A percentile compares a stretch with the other conserved stretches of the same genome.
Evolutionary conservation across 2,329 filamentous ascomycete species (phyloP).

Genomic region (Bipolaris oryzae): DNA sequence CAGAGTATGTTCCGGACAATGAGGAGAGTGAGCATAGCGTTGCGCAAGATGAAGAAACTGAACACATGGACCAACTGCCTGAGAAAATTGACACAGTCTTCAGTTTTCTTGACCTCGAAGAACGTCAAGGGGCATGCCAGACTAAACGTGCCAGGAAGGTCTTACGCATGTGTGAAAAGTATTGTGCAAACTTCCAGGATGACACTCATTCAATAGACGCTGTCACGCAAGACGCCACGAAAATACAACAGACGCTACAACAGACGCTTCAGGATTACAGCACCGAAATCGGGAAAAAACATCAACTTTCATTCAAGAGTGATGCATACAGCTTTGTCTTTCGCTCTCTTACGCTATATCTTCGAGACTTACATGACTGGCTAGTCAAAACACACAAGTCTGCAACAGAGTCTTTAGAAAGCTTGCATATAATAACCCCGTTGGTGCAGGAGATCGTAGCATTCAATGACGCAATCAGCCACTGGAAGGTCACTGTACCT

Average conservation of each 20-base stretch:
- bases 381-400: constrained; percentile 12
- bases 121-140: constrained; percentile 25
- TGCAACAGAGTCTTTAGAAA: constrained; percentile 13
- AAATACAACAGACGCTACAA: constrained; percentile 18
- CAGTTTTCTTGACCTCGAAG: constrained; percentile 24
- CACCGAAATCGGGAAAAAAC: constrained; percentile 1
- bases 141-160: constrained; percentile 25
- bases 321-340: constrained; percentile 41
- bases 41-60: constrained; percentile 5
- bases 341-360: constrained; percentile 20
- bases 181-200: constrained; percentile 5
- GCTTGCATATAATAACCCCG: constrained; percentile 25
- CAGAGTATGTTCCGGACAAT: neutral
- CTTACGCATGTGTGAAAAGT: constrained; percentile 16
- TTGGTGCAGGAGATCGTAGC: constrained; percentile 26
- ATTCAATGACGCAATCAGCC: constrained; percentile 32
- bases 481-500: constrained; percentile 29
- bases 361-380: constrained; percentile 27
- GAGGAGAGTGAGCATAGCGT: constrained; percentile 3
- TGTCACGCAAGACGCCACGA: constrained; percentile 10
- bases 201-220: constrained; percentile 14
- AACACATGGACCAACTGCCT: neutral
- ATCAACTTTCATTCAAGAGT: constrained; percentile 26
- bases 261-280: constrained; percentile 10
- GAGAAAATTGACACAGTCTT: constrained; percentile 27